These are phyloP conservation scores for Xenoacremonium recifei DNA, from an alignment of 2,329 filamentous ascomycete genomes.

Conservation along the genomic window DNA sequence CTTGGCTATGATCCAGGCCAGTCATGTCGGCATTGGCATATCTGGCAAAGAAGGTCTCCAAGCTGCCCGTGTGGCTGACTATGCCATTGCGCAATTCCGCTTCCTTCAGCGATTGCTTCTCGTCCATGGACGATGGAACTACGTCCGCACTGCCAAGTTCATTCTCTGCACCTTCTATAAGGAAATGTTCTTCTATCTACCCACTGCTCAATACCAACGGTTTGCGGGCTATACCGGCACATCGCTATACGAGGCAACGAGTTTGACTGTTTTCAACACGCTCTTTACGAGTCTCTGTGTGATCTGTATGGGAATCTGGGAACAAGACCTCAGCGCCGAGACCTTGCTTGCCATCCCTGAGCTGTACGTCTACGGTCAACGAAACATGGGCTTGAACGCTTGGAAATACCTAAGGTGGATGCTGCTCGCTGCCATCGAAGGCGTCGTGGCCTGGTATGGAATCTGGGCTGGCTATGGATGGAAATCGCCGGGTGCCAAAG, in stretches of 20 bases:
- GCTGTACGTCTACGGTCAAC: slow-evolving; percentile 81
- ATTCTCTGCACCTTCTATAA: slow-evolving; percentile 94
- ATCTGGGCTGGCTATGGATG: slow-evolving; percentile 51
- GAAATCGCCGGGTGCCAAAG: slow-evolving; percentile 50
- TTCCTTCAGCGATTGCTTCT: slow-evolving; percentile 83
- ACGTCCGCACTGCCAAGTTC: slow-evolving; percentile 84
- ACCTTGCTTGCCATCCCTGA: slow-evolving; percentile 92
- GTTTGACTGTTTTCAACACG: slow-evolving; percentile 88
- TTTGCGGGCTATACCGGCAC: slow-evolving; percentile 89
- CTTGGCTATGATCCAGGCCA: slow-evolving; percentile 88
- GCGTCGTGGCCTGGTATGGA: slow-evolving; percentile 71
- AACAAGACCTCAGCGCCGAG: slow-evolving; percentile 80
- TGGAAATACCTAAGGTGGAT: slow-evolving; percentile 76
- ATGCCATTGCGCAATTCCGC: slow-evolving; percentile 86
- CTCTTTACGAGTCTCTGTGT: slow-evolving; percentile 88
- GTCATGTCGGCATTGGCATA: slow-evolving; percentile 86
- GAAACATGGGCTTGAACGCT: slow-evolving; percentile 70
- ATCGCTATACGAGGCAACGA: slow-evolving; percentile 84
- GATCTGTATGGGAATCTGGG: slow-evolving; percentile 88
- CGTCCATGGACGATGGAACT: slow-evolving; percentile 89
- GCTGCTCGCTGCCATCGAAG: slow-evolving; percentile 68
- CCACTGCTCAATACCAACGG: slow-evolving; percentile 79
- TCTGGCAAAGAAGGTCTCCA: slow-evolving; percentile 90
- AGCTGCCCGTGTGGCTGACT: slow-evolving; percentile 86
- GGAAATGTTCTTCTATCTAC: slow-evolving; percentile 76